Base-by-base conservation (phyloP, 495 filamentous ascomycete species). In the Neurospora sp. region DNA sequence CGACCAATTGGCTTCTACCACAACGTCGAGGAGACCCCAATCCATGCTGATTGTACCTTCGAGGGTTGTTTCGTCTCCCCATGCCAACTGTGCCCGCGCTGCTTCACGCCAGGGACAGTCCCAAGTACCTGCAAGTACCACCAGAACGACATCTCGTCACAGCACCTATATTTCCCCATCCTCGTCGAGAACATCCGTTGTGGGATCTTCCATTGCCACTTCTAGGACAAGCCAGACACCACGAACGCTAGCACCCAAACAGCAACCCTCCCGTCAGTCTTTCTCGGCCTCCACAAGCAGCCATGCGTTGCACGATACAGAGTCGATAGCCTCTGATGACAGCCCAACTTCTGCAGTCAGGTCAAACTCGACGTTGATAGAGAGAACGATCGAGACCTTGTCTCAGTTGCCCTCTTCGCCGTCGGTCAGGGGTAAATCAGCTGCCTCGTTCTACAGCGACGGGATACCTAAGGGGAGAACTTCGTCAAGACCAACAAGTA, bases 371-470 rank as follows among this genome's bases (percentile, higher is more conserved):
- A 35, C 53, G 27, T 66, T 66, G 12, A 66, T 66, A 8, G 85
- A 87, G 69, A 80, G 85, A 71, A 87, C 85, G 10, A 82, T 87
- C 11, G 83, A 87, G 74, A 86, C 85, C 0, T 74, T 87, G 18
- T 76, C 83, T 12, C 82, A 84, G 35, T 37, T 87, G 20, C 84
- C 85, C 9, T 85, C 83, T 0, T 86, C 85, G 16, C 85, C 85
- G 4, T 83, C 83, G 4, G 74, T 83, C 3, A 84, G 82, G 31
- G 79, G 81, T 9, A 79, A 77, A 74, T 75, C 72, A 71, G 78
- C 72, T 41, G 74, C 74, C 68, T 81, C 76, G 5, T 85, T 86
- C 74, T 84, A 82, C 48, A 83, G 42, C 31, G 68, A 75, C 6
- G 37, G 71, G 16, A 46, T 74, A 35, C 59, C 73, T 69, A 68